Evolutionary conservation across 148 eudicot genomes (phyloP).

Genomic region (Chenopodium suecicum): DNA sequence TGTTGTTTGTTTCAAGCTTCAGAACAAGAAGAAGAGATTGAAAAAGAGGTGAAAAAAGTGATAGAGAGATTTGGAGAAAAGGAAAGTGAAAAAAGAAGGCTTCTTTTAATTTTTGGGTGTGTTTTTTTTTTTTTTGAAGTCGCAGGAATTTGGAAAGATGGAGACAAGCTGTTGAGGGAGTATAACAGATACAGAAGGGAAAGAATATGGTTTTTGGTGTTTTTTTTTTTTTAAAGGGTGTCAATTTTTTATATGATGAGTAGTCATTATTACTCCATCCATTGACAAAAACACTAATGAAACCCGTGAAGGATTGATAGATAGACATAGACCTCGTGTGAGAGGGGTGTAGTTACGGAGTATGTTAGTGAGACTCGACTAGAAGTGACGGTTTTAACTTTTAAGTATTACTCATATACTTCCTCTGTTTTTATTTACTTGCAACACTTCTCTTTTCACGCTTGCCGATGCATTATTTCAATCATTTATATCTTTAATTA

Average conservation of each 20-base stretch:
- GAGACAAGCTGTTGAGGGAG: not conserved
- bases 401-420: too few relatives aligned
- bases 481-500: too few relatives aligned
- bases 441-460: too few relatives aligned
- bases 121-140: not conserved
- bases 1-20: not conserved
- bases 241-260: not conserved
- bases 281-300: not conserved
- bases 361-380: too few relatives aligned
- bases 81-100: not conserved
- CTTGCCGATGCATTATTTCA: too few relatives aligned
- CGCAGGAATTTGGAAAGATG: not conserved
- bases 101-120: conserved; percentile 10
- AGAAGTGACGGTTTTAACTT: too few relatives aligned
- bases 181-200: conserved; percentile 26
- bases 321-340: not conserved
- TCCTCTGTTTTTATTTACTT: too few relatives aligned
- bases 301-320: not conserved
- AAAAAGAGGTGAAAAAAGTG: not conserved
- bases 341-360: not conserved
- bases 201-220: conserved; percentile 19
- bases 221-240: not conserved
- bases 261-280: not conserved
- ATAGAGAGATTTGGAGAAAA: not conserved
- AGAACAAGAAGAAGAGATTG: too few relatives aligned